These are phyloP conservation scores for Mycena latifolia DNA, from an alignment of 768 basidiomycete species.

Conservation along the genomic window DNA sequence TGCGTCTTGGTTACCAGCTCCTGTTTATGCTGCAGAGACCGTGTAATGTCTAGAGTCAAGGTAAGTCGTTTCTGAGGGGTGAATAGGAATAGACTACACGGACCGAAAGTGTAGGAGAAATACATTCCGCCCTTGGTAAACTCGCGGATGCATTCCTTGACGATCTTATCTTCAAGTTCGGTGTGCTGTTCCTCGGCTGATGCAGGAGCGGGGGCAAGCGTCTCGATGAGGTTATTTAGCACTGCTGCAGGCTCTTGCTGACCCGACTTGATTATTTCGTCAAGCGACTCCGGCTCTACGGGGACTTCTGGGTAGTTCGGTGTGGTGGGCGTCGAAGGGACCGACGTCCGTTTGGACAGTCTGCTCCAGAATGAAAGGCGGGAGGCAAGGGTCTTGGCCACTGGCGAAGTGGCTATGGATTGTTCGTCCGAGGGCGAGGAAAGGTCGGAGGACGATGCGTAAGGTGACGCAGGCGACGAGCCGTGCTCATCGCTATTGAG, in stretches of 20 bases:
- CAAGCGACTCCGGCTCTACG: slow-evolving; percentile 45
- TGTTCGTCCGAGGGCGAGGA: slow-evolving; percentile 63
- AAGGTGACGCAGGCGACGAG: slow-evolving; percentile 34
- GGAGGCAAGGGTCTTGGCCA: slow-evolving; percentile 72
- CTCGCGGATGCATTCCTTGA: slow-evolving; percentile 82
- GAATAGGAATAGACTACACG: slow-evolving; percentile 33
- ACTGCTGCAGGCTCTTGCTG: slow-evolving; percentile 65
- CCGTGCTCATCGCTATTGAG: slow-evolving; percentile 37
- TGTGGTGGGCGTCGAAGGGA: slow-evolving; percentile 31
- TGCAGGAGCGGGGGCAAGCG: slow-evolving; percentile 71
- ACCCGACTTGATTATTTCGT: slow-evolving; percentile 59
- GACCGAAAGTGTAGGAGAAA: slow-evolving; percentile 90
- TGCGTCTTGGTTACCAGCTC: slow-evolving; percentile 70
- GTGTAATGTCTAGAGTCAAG: slow-evolving; percentile 74
- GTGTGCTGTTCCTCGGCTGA: slow-evolving; percentile 75
- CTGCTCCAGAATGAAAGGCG: slow-evolving; percentile 84
- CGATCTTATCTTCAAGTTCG: slow-evolving; percentile 87
- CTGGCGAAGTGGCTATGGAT: slow-evolving; percentile 57
- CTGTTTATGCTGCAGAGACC: slow-evolving; percentile 85
- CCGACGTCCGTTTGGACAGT: slow-evolving; percentile 62
- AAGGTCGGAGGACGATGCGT: slow-evolving; percentile 53
- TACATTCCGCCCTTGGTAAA: slow-evolving; percentile 91
- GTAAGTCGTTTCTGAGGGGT: slow-evolving; percentile 6
- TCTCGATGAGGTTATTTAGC: slow-evolving; percentile 67
- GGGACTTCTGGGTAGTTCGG: slow-evolving; percentile 7